Evolutionary conservation across 805 yeast species (phyloP).

Genomic region (Kuraishia hungarica): DNA sequence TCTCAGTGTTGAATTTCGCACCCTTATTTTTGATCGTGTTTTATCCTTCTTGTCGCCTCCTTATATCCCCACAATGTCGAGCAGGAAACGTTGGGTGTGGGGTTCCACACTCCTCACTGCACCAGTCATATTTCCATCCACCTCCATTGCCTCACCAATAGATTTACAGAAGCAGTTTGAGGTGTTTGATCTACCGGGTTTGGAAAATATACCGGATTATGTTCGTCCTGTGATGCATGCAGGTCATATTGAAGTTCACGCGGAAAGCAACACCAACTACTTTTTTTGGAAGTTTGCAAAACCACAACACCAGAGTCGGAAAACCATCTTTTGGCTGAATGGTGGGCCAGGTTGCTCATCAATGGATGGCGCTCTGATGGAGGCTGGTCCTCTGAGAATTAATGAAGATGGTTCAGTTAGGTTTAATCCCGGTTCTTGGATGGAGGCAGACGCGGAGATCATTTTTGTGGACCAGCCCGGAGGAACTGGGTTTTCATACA

Average conservation of each 20-base stretch:
- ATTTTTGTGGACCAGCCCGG: slow-evolving; percentile 91
- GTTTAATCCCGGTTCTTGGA: slow-evolving; percentile 76
- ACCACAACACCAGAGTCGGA: slow-evolving; percentile 16
- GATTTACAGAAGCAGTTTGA: not conserved
- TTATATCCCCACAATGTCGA: not conserved
- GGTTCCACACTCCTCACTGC: not conserved
- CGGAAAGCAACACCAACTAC: slow-evolving; percentile 45
- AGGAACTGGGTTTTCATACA: slow-evolving; percentile 83
- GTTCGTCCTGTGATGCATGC: slow-evolving; percentile 50
- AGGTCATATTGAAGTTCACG: slow-evolving; percentile 54
- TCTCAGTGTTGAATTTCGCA: not conserved
- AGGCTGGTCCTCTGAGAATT: slow-evolving; percentile 81
- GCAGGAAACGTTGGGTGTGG: not conserved
- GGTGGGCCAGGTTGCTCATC: slow-evolving; percentile 99
- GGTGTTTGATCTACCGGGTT: slow-evolving; percentile 19
- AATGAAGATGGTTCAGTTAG: slow-evolving; percentile 31
- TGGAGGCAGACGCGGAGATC: slow-evolving; percentile 56
- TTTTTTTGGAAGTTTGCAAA: slow-evolving; percentile 69
- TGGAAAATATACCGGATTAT: slow-evolving; percentile 10
- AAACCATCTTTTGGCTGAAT: slow-evolving; percentile 71
- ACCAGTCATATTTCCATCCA: not conserved
- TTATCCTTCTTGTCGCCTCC: not conserved
- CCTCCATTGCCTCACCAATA: not conserved
- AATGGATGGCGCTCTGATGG: slow-evolving; percentile 94
- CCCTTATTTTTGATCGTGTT: not conserved